A percentile compares a stretch with the other conserved stretches of the same genome.
Conservation (phyloP, 805 yeast genomes). For the Cyberlindnera xishuangbannaensis region DNA sequence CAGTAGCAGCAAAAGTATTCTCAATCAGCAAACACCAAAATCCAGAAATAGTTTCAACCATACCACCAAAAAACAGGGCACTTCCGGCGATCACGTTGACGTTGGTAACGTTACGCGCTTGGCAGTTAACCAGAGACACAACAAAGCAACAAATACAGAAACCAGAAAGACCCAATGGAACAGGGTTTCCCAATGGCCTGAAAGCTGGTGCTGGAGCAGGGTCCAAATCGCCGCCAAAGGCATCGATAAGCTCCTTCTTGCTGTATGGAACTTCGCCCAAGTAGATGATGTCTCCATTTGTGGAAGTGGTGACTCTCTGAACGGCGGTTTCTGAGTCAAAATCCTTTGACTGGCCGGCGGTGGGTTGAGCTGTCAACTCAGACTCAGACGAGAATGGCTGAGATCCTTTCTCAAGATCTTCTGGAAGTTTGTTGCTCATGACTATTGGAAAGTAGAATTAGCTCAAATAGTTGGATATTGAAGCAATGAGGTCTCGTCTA, state of each 20-base stretch:
- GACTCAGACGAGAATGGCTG: no score
- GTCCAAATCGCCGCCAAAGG: conserved; percentile 55
- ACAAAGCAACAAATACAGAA: conserved; percentile 56
- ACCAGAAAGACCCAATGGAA: conserved; percentile 68
- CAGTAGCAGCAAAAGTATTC: conserved; percentile 69
- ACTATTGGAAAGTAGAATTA: background rate
- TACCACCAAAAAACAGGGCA: conserved; percentile 70
- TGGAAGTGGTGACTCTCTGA: conserved; percentile 22
- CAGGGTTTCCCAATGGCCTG: conserved; percentile 64
- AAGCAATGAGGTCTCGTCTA: no score
- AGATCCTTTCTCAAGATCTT: conserved; percentile 20
- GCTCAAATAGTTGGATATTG: no score
- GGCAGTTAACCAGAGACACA: conserved; percentile 54
- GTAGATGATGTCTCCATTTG: conserved; percentile 32
- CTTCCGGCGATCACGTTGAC: conserved; percentile 58
- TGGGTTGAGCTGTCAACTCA: no score
- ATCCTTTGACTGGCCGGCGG: conserved; percentile 4
- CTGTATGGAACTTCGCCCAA: conserved; percentile 38
- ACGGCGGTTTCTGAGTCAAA: conserved; percentile 11
- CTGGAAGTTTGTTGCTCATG: conserved; percentile 5
- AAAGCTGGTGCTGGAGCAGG: conserved; percentile 38
- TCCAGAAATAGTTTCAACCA: conserved; percentile 66
- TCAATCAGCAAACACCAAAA: conserved; percentile 73
- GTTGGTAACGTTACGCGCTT: conserved; percentile 61
- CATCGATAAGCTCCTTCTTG: conserved; percentile 51